A percentile compares a stretch with the other conserved stretches of the same genome.
Evolutionary conservation across 257 asterid species (phyloP).

Genomic region (Anisodus acutangulus): DNA sequence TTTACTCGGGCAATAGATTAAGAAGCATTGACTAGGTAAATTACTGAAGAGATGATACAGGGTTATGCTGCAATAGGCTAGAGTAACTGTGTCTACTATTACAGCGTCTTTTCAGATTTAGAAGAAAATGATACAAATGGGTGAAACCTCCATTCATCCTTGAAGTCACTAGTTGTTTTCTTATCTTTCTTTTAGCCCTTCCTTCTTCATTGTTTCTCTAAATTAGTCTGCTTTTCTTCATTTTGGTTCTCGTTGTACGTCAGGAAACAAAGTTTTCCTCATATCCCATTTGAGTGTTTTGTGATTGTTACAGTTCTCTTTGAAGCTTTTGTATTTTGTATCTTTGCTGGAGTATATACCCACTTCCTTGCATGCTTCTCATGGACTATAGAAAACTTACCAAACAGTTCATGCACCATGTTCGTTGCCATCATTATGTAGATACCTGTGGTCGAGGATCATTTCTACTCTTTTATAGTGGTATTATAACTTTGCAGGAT

Average conservation of each 20-base stretch:
- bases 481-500: not conserved
- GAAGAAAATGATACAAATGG: not conserved
- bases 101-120: not conserved
- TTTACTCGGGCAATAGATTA: not conserved
- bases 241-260: not conserved
- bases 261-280: not conserved
- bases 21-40: not conserved
- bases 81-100: not conserved
- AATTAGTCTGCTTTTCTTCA: constrained; percentile 18
- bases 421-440: not conserved
- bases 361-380: not conserved
- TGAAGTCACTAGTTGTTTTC: not conserved
- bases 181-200: not conserved
- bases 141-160: not conserved
- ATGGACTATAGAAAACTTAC: not conserved
- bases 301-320: not conserved
- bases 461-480: not conserved
- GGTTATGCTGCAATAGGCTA: not conserved
- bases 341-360: not conserved
- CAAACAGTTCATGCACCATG: not conserved
- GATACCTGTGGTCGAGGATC: constrained; percentile 7
- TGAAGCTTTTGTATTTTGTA: not conserved
- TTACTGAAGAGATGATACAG: not conserved
- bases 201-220: not conserved
- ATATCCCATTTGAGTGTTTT: not conserved